Evolutionary conservation across 2,329 filamentous ascomycete genomes (phyloP), one percentile per base, ranked within the genome.

Genomic region (Colletotrichum endophyticum): DNA sequence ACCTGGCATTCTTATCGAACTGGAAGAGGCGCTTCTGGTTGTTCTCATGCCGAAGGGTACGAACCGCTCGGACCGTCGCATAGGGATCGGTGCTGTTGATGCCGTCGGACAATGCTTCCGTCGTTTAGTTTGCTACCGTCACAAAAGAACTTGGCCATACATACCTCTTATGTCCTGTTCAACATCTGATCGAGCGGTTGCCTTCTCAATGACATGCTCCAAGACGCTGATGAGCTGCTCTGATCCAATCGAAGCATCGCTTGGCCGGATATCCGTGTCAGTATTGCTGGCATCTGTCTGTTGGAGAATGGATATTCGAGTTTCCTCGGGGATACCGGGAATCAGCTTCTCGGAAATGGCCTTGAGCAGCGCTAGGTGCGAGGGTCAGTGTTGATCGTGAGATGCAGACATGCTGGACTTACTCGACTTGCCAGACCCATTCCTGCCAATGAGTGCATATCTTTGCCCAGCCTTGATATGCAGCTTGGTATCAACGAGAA

Each of bases 391-490:
- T 66, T 36, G 4, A 11, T 13, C 15, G 15, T 9, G 15, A 27
- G 4, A 3, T 15, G 19, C 16, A 53, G 49, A 39, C 53, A 28
- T 16, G 81, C 89, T 49, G 3, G 1, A 49, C 44, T 83, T 84
- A 94, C 92, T 96, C 6, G 94, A 96, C 82, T 98, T 98, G 8
- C 95, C 95, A 3, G 93, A 94, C 1, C 95, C 95, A 84, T 98
- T 98, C 8, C 94, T 90, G 0, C 95, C 95, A 25, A 96, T 88
- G 3, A 98, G 87, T 0, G 95, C 95, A 87, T 98, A 98, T 77
- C 94, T 90, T 62, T 92, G 88, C 0, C 94, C 93, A 66, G 92
- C 91, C 78, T 96, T 95, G 5, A 98, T 85, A 28, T 92, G 91
- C 44, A 98, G 85, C 73, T 92, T 92, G 2, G 94, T 94, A 82